Evolutionary conservation across 768 basidiomycete genomes (phyloP).

Genomic region (Agaricus bisporus): DNA sequence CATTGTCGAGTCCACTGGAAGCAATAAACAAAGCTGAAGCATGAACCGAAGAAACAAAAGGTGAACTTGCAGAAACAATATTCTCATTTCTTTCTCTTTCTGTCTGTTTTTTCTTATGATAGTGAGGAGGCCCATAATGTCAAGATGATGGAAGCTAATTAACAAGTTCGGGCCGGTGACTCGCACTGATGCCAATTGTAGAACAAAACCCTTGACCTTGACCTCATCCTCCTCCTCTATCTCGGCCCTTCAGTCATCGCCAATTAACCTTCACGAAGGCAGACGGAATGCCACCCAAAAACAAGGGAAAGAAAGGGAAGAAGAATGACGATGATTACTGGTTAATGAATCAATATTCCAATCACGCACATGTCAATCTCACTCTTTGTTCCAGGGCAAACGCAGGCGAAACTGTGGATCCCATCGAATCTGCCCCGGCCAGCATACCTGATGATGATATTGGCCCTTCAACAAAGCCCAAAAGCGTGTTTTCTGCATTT

Average conservation of each 20-base stretch:
- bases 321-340: conserved; percentile 81
- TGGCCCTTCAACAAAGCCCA: conserved; percentile 20
- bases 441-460: conserved; percentile 39
- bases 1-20: conserved; percentile 90
- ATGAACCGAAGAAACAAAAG: no score
- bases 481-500: conserved; percentile 45
- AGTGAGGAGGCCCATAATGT: conserved; percentile 84
- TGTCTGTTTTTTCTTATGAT: conserved; percentile 94
- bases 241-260: not conserved
- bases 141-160: not conserved
- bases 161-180: no score
- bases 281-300: conserved; percentile 43
- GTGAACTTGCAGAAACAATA: conserved; percentile 76
- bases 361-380: conserved; percentile 4
- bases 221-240: no score
- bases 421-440: conserved; percentile 29
- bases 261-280: not conserved
- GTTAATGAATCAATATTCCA: conserved; percentile 30
- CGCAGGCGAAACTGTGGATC: conserved; percentile 50
- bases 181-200: no score
- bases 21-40: not conserved
- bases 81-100: conserved; percentile 95
- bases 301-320: conserved; percentile 86
- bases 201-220: no score
- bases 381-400: conserved; percentile 44